A percentile compares a stretch with the other conserved stretches of the same genome.
Evolutionary conservation across 148 eudicot genomes (phyloP).

Genomic region (Rhododendron ovatum): DNA sequence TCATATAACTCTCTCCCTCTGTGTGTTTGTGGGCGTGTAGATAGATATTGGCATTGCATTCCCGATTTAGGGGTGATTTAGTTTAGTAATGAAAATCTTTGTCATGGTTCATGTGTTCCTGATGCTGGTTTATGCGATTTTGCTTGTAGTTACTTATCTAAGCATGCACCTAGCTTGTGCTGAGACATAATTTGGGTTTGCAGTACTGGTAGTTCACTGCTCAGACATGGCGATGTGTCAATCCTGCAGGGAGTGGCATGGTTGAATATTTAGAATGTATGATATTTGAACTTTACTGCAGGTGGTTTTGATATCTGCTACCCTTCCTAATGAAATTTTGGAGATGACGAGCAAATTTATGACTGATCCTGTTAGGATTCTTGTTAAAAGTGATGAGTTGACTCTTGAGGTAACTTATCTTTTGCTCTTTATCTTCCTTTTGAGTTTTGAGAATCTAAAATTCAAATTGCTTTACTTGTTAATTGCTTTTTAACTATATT

Average conservation of each 20-base stretch:
- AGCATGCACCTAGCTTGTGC: background rate
- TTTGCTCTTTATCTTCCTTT: background rate
- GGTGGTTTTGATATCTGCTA: conserved; percentile 93
- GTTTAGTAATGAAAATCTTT: background rate
- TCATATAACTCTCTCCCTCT: conserved; percentile 37
- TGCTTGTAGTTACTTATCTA: background rate
- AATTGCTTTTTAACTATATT: background rate
- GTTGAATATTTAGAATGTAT: background rate
- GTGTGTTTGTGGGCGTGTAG: too few species aligned
- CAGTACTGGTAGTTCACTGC: background rate
- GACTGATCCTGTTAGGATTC: conserved; percentile 93
- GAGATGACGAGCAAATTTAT: conserved; percentile 96
- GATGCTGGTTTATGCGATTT: background rate
- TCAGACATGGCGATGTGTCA: background rate
- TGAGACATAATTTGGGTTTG: background rate
- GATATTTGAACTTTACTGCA: conserved; percentile 18
- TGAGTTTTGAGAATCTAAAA: background rate
- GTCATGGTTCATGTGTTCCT: background rate
- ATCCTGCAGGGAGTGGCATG: background rate
- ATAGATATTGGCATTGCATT: background rate
- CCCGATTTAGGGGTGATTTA: background rate
- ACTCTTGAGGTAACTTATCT: conserved; percentile 72
- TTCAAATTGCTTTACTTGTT: background rate
- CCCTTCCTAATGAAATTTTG: conserved; percentile 95
- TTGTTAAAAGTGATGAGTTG: conserved; percentile 98